Percentiles rank a stretch among this genome's conserved stretches.
Conservation (phyloP, 495 filamentous ascomycete species). For the Cenococcum geophilum region DNA sequence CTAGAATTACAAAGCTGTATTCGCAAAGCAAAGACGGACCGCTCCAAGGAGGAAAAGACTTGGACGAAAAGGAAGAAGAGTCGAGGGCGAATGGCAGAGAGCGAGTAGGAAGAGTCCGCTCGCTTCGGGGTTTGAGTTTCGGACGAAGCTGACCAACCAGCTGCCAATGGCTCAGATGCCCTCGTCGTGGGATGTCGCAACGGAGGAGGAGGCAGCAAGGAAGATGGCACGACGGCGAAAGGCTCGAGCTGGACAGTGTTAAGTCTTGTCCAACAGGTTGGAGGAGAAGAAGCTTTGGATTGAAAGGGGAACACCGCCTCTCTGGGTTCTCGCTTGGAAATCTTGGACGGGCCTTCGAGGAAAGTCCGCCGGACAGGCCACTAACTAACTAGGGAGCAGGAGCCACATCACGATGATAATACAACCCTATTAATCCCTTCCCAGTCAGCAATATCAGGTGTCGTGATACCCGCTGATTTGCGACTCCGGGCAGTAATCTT, state of each 20-base stretch:
- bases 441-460: background rate
- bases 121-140: conserved; percentile 16
- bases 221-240: conserved; percentile 9
- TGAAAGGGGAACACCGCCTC: background rate
- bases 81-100: conserved; percentile 10
- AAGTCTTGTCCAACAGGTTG: background rate
- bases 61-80: background rate
- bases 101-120: conserved; percentile 12
- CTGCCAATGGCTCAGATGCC: conserved; percentile 6
- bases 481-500: background rate
- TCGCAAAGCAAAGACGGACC: conserved; percentile 4
- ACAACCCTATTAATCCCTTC: background rate
- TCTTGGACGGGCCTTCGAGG: no score
- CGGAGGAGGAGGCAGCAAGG: background rate
- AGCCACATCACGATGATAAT: background rate
- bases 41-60: background rate
- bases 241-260: background rate
- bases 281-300: background rate
- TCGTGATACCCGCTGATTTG: background rate
- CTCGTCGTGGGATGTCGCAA: background rate
- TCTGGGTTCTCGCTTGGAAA: no score
- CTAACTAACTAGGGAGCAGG: background rate
- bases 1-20: conserved; percentile 8
- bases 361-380: no score
- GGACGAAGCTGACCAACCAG: background rate